Evolutionary conservation across 2,329 filamentous ascomycete genomes (phyloP), one percentile per base, ranked within the genome.

Genomic region (Clarireedia monteithiana): DNA sequence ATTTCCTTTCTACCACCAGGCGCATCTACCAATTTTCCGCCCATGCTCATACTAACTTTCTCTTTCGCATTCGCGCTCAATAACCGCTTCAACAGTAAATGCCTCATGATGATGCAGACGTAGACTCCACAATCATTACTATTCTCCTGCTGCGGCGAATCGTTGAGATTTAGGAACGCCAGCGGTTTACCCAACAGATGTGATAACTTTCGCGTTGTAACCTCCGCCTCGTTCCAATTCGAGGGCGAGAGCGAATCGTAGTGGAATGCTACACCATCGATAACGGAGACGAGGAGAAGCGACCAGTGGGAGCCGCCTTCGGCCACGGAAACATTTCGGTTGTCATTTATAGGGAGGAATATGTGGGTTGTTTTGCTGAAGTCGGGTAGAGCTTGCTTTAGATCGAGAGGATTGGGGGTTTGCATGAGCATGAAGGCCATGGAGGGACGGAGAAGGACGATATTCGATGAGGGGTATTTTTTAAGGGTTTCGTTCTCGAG

Each of bases 231-330:
- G 44, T 78, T 74, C 58, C 82, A 81, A 71, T 99, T 97, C 40
- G 83, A 80, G 2, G 85, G 84, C 2, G 82, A 81, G 26, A 97
- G 77, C 1, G 87, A 92, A 73, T 99, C 94, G 74, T 99, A 99
- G 75, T 99, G 94, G 71, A 99, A 99, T 0, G 92, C 89, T 2
- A 96, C 84, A 7, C 89, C 85, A 68, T 99, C 94, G 50, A 95
- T 84, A 42, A 91, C 81, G 12, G 86, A 91, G 34, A 99, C 91
- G 2, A 99, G 81, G 0, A 99, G 83, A 0, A 99, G 76, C 0
- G 90, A 95, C 94, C 94, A 99, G 71, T 99, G 94, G 3, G 87
- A 88, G 40, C 94, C 94, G 42, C 89, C 90, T 73, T 96, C 91
- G n/a, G 90, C 85, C 56, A 86, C 75, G 50, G 79, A 81, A 48